Evolutionary conservation across 139 green algal species (phyloP), one percentile per base, ranked within the genome.

Genomic region (Asterochloris erici): DNA sequence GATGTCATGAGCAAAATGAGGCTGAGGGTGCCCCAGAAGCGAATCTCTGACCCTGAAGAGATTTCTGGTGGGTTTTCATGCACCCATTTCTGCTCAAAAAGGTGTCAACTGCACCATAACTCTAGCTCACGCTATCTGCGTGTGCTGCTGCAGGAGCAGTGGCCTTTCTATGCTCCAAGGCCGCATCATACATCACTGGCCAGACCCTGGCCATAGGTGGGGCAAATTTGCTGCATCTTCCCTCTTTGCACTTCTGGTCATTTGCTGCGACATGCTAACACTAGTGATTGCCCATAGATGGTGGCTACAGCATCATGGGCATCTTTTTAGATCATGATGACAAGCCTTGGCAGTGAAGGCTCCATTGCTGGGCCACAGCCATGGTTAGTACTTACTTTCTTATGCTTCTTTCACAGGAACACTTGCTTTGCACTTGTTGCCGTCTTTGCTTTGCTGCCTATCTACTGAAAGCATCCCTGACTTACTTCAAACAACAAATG

Each of bases 131-230:
- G 66, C 17, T 9, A 2, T 71, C 14, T 11, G 23, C 4, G 26
- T 26, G 14, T 78, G 10, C 47, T 17, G 47, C 74, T 74, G 89
- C 91, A 86, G 87, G 91, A 15, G 28, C 93, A 28, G 88, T 95
- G 12, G 88, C 90, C 0, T 98, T 95, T 79, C 73, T 96, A 28
- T 85, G 81, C 64, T 84, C 63, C 47, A 91, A 91, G 10, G 96
- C 91, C 0, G 90, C 94, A 0, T 84, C 77, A 24, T 98, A 93
- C 85, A 86, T 98, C 38, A 96, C 95, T 0, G 96, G 96, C 0
- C 88, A 94, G 78, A 91, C 94, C 14, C 89, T 98, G n/a, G 73
- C 86, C 6, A 90, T 98, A 24, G 94, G 97, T 82, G 94, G 94
- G 1, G 94, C 94, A 16, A 17, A 29, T 13, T 29, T 13, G 19